Percentiles rank a stretch among this genome's conserved stretches.
These are phyloP conservation scores for Hymenoscyphus fraxineus DNA, from an alignment of 2,329 filamentous ascomycete species.

Conservation along the genomic window DNA sequence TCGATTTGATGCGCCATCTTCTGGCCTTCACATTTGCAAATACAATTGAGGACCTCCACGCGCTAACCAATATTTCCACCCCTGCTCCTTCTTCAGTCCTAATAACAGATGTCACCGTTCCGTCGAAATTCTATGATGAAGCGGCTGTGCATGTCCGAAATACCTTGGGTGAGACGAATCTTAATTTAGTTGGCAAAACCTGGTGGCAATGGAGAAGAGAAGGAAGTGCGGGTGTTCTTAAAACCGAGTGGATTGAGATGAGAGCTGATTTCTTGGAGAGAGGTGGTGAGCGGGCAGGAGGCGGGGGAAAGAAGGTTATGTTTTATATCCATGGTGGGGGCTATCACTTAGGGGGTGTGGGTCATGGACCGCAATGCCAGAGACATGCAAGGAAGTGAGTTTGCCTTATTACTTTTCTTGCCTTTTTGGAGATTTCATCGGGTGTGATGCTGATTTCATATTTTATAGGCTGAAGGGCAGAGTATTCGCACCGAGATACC, in stretches of 20 bases:
- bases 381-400: conserved; percentile 75
- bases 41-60: conserved; percentile 83
- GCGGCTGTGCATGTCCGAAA: conserved; percentile 46
- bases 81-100: conserved; percentile 82
- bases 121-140: conserved; percentile 41
- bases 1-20: conserved; percentile 79
- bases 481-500: conserved; percentile 78
- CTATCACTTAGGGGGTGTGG: conserved; percentile 88
- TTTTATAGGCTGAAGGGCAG: conserved; percentile 61
- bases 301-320: conserved; percentile 69
- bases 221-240: conserved; percentile 50
- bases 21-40: conserved; percentile 76
- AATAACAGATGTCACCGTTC: conserved; percentile 62
- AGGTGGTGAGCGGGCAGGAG: conserved; percentile 31
- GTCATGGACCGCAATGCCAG: conserved; percentile 93
- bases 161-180: conserved; percentile 61
- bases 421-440: not conserved
- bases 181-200: conserved; percentile 71
- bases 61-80: conserved; percentile 83
- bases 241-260: conserved; percentile 94
- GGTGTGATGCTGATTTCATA: not conserved
- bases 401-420: not conserved
- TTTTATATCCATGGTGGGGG: conserved; percentile 88
- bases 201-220: conserved; percentile 84
- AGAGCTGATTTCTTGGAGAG: conserved; percentile 69